Percentiles rank a stretch among this genome's conserved stretches.
Conservation (phyloP, 2,329 filamentous ascomycete species). For the Microdochium trichocladiopsis region DNA sequence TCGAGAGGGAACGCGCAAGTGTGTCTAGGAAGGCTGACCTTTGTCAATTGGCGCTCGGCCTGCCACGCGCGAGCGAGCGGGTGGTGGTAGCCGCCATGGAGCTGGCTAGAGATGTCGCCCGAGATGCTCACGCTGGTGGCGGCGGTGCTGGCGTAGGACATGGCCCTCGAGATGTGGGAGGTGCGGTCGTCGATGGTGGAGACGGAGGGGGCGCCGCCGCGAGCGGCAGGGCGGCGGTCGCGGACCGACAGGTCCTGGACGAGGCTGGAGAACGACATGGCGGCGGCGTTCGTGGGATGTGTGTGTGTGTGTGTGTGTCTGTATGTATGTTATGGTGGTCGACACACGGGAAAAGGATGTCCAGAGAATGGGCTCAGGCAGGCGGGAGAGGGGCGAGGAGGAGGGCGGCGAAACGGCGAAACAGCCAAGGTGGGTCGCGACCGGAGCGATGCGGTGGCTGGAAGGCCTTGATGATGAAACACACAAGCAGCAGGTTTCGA, state of each 20-base stretch:
- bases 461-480: neutral
- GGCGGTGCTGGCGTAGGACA: constrained; percentile 60
- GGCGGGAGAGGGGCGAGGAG: no score
- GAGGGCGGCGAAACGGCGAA: neutral
- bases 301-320: neutral
- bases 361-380: neutral
- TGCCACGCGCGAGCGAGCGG: constrained; percentile 77
- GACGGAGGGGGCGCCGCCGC: constrained; percentile 35
- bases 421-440: neutral
- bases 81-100: constrained; percentile 78
- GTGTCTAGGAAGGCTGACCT: constrained; percentile 47
- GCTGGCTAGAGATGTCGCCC: constrained; percentile 73
- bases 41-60: constrained; percentile 76
- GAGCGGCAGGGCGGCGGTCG: constrained; percentile 39
- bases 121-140: constrained; percentile 64
- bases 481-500: no score
- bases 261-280: constrained; percentile 62
- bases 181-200: constrained; percentile 53
- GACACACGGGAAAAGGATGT: no score
- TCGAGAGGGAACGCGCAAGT: no score
- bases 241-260: constrained; percentile 58
- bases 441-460: neutral
- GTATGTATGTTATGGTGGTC: neutral
- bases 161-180: constrained; percentile 55
- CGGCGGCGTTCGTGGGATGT: constrained; percentile 3